phyloP scores from a whole-genome alignment of 164 flowering plant species.

The Piper longum region DNA sequence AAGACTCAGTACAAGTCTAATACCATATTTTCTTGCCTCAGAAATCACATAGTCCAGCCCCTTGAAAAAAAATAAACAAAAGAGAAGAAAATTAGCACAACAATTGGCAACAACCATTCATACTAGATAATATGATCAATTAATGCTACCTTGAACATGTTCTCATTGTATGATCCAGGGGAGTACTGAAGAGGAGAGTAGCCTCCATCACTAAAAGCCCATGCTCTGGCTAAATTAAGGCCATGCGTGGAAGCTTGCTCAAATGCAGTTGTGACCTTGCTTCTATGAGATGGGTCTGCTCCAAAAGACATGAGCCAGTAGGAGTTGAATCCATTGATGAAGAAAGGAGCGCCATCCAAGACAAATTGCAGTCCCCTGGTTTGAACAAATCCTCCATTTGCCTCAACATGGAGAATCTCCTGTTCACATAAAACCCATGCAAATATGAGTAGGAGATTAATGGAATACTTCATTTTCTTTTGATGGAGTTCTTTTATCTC shows the following conservation, averaged over 20 bases:
- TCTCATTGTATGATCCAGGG: conserved; percentile 70
- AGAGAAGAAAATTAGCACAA: not conserved
- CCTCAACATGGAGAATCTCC: conserved; percentile 14
- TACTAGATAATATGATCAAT: not conserved
- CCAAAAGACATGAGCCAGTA: conserved; percentile 12
- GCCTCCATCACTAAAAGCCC: conserved; percentile 42
- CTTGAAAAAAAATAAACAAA: conserved; percentile 8
- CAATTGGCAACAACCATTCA: not conserved
- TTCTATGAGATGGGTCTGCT: conserved; percentile 44
- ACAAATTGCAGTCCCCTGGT: conserved; percentile 38
- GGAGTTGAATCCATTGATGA: conserved; percentile 70
- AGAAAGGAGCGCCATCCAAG: conserved; percentile 52
- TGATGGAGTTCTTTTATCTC: not conserved
- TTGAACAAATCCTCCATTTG: conserved; percentile 36
- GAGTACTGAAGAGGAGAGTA: conserved; percentile 41
- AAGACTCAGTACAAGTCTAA: conserved; percentile 51
- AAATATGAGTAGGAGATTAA: not conserved
- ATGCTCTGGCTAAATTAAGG: conserved; percentile 56
- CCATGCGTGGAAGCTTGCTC: conserved; percentile 43
- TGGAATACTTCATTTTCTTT: conserved; percentile 4
- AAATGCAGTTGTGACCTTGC: conserved; percentile 45
- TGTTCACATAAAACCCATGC: not conserved
- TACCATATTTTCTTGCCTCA: conserved; percentile 59
- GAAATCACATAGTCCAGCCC: conserved; percentile 52
- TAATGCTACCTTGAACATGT: conserved; percentile 48